These are phyloP conservation scores for Zhuliangozyma blackwelliae DNA, from an alignment of 1,139 yeast genomes.

Conservation along the genomic window DNA sequence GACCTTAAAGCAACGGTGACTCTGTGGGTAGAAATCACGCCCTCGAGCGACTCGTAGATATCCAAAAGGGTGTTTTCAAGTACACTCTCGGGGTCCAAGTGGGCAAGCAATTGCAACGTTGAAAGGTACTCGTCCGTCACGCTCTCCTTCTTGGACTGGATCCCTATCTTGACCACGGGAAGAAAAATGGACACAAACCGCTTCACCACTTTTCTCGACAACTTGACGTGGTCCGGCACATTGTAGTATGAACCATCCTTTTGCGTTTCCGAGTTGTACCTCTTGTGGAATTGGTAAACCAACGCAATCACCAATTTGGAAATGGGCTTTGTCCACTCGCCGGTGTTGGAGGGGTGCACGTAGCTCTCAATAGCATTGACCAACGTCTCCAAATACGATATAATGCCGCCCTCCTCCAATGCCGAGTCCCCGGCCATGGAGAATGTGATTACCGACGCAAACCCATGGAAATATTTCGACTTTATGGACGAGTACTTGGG, in stretches of 20 bases:
- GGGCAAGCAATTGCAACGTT: slow-evolving; percentile 61
- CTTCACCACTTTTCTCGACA: slow-evolving; percentile 38
- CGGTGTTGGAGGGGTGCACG: slow-evolving; percentile 87
- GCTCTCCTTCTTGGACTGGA: slow-evolving; percentile 68
- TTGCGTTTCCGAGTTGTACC: slow-evolving; percentile 48
- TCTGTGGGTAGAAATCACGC: slow-evolving; percentile 80
- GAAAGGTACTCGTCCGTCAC: slow-evolving; percentile 59
- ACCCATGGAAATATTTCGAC: slow-evolving; percentile 50
- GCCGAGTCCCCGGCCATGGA: slow-evolving; percentile 55
- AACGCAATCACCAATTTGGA: slow-evolving; percentile 59
- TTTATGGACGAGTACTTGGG: slow-evolving; percentile 37
- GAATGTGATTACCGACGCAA: slow-evolving; percentile 60
- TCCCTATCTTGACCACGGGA: slow-evolving; percentile 63
- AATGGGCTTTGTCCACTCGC: slow-evolving; percentile 76
- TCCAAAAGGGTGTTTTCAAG: slow-evolving; percentile 68
- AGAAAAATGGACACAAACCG: slow-evolving; percentile 54
- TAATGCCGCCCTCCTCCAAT: slow-evolving; percentile 39
- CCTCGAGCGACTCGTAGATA: slow-evolving; percentile 77
- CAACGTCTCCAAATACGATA: slow-evolving; percentile 52
- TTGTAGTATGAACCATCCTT: slow-evolving; percentile 35
- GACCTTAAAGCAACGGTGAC: slow-evolving; percentile 69
- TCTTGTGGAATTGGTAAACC: slow-evolving; percentile 54
- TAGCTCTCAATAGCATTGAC: slow-evolving; percentile 75
- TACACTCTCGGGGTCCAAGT: slow-evolving; percentile 56
- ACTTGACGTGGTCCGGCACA: slow-evolving; percentile 44